Conservation (phyloP, 257 asterid genomes). For the Solanum arcanum region DNA sequence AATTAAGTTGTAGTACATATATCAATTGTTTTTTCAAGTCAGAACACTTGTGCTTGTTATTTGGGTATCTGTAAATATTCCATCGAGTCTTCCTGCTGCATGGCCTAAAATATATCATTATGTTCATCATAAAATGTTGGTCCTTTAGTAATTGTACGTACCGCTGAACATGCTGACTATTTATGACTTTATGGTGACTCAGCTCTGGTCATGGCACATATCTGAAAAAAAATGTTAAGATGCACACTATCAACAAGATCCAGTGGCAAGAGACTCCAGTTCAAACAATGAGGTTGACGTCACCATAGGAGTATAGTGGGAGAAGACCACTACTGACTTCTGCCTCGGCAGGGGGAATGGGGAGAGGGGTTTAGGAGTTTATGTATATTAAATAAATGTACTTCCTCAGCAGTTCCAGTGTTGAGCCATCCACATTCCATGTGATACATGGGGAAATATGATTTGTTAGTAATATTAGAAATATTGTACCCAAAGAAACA, state of each 20-base stretch:
- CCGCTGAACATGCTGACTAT: background rate
- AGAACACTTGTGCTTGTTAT: background rate
- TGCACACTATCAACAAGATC: background rate
- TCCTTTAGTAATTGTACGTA: background rate
- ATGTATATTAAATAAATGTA: background rate
- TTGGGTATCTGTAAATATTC: background rate
- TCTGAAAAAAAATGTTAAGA: background rate
- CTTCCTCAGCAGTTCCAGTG: background rate
- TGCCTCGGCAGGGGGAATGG: background rate
- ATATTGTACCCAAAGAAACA: background rate
- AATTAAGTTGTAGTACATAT: background rate
- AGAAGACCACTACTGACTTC: background rate
- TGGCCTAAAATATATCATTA: background rate
- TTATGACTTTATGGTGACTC: background rate
- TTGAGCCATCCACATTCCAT: background rate
- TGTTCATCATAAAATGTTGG: background rate
- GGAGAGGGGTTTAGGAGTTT: background rate
- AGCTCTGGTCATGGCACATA: background rate
- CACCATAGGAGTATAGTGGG: background rate
- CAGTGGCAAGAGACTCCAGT: background rate
- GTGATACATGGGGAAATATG: background rate
- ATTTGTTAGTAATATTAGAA: background rate
- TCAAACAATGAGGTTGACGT: background rate
- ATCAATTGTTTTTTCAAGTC: background rate
- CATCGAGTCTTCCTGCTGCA: background rate